Conservation (phyloP, 768 basidiomycete genomes). For the Ephemerocybe angulata region DNA sequence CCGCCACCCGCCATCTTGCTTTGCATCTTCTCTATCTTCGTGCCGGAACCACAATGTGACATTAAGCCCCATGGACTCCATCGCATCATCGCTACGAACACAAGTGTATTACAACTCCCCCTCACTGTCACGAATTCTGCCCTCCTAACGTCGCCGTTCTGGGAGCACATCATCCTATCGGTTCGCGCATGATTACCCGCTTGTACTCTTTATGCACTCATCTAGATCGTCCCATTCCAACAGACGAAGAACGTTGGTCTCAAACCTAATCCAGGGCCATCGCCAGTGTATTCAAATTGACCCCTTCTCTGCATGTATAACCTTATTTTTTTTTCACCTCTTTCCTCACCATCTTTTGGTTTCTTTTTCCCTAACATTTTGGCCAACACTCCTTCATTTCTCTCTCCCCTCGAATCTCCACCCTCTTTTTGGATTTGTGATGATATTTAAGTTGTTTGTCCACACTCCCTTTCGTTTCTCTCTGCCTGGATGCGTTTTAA, state of each 20-base stretch:
- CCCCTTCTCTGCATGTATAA: not conserved
- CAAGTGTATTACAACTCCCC: conserved; percentile 6
- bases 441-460: not conserved
- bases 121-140: conserved; percentile 5
- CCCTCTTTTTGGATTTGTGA: conserved; percentile 4
- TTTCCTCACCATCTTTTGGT: not conserved
- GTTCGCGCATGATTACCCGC: conserved; percentile 5
- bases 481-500: conserved; percentile 12
- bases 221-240: conserved; percentile 4
- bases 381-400: not conserved
- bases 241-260: not conserved
- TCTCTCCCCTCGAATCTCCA: not conserved
- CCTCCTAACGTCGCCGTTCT: conserved; percentile 1
- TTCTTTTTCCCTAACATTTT: not conserved
- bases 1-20: conserved; percentile 4
- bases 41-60: conserved; percentile 6
- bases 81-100: conserved; percentile 9
- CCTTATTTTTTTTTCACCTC: no score
- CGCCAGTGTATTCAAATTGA: not conserved
- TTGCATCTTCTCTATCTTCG: conserved; percentile 5
- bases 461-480: not conserved
- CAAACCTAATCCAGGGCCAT: not conserved
- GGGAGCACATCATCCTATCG: conserved; percentile 8
- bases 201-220: conserved; percentile 11
- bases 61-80: conserved; percentile 6